Evolutionary conservation across 148 eudicot species (phyloP).

Genomic region (Rhododendron vialii): DNA sequence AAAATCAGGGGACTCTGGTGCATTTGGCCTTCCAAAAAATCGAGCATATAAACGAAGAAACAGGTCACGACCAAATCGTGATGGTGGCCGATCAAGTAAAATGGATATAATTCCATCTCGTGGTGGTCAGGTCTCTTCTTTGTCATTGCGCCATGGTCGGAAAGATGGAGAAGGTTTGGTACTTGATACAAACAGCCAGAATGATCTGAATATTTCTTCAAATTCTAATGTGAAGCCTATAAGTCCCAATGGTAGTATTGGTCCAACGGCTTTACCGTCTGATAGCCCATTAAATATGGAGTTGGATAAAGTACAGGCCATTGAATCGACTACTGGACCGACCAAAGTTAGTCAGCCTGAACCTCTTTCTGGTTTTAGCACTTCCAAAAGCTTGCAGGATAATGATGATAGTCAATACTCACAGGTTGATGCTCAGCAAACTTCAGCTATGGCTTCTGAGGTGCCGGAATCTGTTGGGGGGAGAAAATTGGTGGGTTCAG

Average conservation of each 20-base stretch:
- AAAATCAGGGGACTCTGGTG: conserved; percentile 61
- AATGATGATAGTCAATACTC: conserved; percentile 28
- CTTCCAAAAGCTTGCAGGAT: conserved; percentile 30
- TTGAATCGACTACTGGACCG: conserved; percentile 26
- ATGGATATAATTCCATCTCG: conserved; percentile 42
- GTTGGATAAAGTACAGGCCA: conserved; percentile 39
- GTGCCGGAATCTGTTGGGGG: conserved; percentile 12
- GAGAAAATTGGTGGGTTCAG: conserved; percentile 32
- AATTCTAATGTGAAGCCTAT: conserved; percentile 14
- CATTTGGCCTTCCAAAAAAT: conserved; percentile 58
- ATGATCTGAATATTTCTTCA: conserved; percentile 13
- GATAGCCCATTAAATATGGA: conserved; percentile 41
- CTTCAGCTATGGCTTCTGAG: conserved; percentile 19
- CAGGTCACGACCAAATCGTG: conserved; percentile 72
- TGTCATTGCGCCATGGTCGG: conserved; percentile 4
- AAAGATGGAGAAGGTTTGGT: conserved; percentile 26
- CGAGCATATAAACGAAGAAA: conserved; percentile 80
- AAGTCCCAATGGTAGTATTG: conserved; percentile 19
- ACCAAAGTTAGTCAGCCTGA: conserved; percentile 25
- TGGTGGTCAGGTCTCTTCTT: conserved; percentile 21
- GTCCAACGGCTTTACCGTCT: conserved; percentile 30
- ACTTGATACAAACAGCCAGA: conserved; percentile 22
- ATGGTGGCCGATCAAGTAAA: conserved; percentile 63
- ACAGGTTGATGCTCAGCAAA: conserved; percentile 22
- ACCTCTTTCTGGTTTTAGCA: conserved; percentile 24